Evolutionary conservation across 352 stramenopile species (phyloP).

Genomic region (Phytophthora boehmeriae): DNA sequence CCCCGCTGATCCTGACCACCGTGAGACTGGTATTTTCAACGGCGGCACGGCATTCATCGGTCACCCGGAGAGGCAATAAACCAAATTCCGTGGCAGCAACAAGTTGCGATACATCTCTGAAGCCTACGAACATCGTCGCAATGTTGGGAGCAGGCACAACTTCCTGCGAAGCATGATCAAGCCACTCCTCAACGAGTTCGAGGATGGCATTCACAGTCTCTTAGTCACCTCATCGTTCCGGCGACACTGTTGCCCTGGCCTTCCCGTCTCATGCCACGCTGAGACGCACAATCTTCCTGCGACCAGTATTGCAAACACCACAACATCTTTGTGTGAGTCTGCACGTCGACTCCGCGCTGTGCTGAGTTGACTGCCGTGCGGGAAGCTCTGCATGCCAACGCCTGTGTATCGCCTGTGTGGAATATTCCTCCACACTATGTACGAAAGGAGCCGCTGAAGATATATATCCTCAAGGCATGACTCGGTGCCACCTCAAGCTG

Average conservation of each 20-base stretch:
- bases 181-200: background rate
- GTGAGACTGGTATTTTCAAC: background rate
- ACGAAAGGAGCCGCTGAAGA: slow-evolving; percentile 2
- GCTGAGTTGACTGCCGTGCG: slow-evolving; percentile 12
- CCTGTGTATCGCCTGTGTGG: slow-evolving; percentile 17
- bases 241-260: background rate
- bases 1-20: background rate
- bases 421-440: background rate
- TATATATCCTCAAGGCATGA: too few species aligned
- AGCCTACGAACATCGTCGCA: too few species aligned
- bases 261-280: slow-evolving; percentile 13
- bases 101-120: background rate
- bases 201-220: background rate
- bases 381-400: background rate
- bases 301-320: background rate
- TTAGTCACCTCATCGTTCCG: background rate
- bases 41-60: too few species aligned
- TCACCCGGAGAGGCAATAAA: too few species aligned
- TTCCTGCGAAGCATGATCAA: too few species aligned
- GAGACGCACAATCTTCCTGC: background rate
- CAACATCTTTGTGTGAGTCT: background rate
- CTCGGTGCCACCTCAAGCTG: background rate
- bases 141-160: too few species aligned
- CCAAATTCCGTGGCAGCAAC: background rate
- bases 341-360: slow-evolving; percentile 13